Percentiles rank a stretch among this genome's conserved stretches.
These are phyloP conservation scores for Kregervanrija delftensis DNA, from an alignment of 805 yeast species.

Conservation along the genomic window DNA sequence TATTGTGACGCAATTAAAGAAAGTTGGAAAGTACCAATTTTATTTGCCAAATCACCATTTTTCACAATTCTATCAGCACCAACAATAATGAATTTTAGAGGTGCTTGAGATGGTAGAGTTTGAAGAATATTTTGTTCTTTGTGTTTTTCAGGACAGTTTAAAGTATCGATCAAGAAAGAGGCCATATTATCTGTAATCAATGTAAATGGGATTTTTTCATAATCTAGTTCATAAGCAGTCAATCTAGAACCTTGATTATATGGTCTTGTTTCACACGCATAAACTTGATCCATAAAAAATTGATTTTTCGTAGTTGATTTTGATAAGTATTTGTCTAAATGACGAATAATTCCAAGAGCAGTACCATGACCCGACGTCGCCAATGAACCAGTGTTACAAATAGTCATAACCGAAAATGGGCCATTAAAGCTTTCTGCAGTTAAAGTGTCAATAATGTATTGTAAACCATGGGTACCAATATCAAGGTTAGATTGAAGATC, in stretches of 20 bases:
- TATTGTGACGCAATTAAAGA: constrained; percentile 63
- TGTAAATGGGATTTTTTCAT: constrained; percentile 83
- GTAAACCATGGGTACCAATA: constrained; percentile 77
- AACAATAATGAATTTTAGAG: constrained; percentile 82
- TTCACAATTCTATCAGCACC: constrained; percentile 93
- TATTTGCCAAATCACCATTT: constrained; percentile 95
- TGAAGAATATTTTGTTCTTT: constrained; percentile 12
- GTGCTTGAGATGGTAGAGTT: constrained; percentile 35
- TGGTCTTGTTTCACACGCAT: constrained; percentile 91
- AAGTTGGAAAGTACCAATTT: constrained; percentile 90
- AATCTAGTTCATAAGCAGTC: constrained; percentile 84
- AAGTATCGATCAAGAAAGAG: constrained; percentile 57
- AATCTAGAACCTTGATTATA: constrained; percentile 94
- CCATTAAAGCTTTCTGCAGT: constrained; percentile 44
- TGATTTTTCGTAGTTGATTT: constrained; percentile 28
- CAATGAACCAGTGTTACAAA: constrained; percentile 93
- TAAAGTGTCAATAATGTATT: constrained; percentile 48
- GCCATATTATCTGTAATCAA: constrained; percentile 90
- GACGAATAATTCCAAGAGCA: constrained; percentile 85
- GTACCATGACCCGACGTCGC: constrained; percentile 99
- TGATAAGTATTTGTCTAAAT: constrained; percentile 37
- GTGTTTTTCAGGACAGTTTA: constrained; percentile 21
- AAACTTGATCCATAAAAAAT: constrained; percentile 61
- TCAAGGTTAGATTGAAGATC: constrained; percentile 72
- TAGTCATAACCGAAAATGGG: constrained; percentile 77